Evolutionary conservation across 306 rosid species (phyloP).

Genomic region (Vicia sativa): DNA sequence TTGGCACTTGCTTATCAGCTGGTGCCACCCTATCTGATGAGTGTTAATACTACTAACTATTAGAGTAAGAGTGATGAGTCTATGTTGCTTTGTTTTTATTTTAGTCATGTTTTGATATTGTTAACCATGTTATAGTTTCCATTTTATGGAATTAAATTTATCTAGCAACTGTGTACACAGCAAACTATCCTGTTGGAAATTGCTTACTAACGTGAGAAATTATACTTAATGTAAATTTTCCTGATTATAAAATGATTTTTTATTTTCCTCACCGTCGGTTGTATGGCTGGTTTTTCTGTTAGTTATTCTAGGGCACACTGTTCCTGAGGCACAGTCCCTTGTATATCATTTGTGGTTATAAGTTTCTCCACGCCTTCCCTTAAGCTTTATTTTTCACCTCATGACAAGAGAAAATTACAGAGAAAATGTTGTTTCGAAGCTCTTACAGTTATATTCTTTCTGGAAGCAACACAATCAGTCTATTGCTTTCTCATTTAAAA

Average conservation of each 20-base stretch:
- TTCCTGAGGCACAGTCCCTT: conserved; percentile 15
- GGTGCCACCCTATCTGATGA: conserved; percentile 15
- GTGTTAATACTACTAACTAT: conserved; percentile 1
- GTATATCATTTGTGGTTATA: background rate
- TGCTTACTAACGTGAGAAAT: conserved; percentile 6
- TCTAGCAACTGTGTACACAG: background rate
- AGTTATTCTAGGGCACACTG: conserved; percentile 17
- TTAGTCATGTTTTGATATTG: conserved; percentile 10
- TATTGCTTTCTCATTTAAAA: conserved; percentile 22
- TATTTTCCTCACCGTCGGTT: background rate
- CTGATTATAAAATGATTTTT: background rate
- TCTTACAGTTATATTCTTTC: conserved; percentile 15
- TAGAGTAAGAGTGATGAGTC: background rate
- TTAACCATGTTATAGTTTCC: conserved; percentile 16
- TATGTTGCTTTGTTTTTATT: conserved; percentile 26
- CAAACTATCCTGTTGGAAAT: background rate
- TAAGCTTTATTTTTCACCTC: background rate
- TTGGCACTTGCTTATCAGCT: background rate
- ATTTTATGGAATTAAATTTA: conserved; percentile 10
- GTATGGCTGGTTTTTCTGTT: conserved; percentile 29
- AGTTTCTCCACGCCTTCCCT: background rate
- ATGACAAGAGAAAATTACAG: background rate
- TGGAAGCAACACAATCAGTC: conserved; percentile 3
- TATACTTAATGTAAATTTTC: conserved; percentile 11
- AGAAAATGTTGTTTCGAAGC: background rate